These are phyloP conservation scores for Lipomyces mesembrius DNA, from an alignment of 805 yeast genomes.

Conservation along the genomic window DNA sequence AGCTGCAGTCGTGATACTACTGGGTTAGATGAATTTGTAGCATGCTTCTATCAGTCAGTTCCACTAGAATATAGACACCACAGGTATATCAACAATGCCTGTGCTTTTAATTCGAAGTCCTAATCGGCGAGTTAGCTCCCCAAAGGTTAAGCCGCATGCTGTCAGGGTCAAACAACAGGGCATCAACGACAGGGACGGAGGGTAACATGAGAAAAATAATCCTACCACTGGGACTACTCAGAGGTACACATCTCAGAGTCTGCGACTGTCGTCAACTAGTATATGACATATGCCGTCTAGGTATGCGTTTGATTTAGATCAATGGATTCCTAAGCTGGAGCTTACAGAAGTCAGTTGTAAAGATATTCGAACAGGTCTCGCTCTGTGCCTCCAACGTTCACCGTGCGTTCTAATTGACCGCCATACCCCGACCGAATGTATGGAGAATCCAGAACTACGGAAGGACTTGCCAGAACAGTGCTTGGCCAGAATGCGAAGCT, in stretches of 20 bases:
- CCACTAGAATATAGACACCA: background rate
- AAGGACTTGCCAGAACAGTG: conserved; percentile 86
- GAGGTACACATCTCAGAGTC: too few relatives aligned
- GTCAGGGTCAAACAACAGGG: too few relatives aligned
- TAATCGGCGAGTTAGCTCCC: too few relatives aligned
- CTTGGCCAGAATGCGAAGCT: conserved; percentile 79
- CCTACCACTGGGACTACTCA: too few relatives aligned
- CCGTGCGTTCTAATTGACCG: conserved; percentile 94
- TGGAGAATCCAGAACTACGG: conserved; percentile 76
- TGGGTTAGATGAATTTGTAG: background rate
- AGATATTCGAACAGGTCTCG: conserved; percentile 93
- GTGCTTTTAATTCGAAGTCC: too few relatives aligned
- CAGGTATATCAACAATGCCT: background rate
- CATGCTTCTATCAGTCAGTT: background rate
- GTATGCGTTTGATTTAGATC: background rate
- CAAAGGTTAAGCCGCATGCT: too few relatives aligned
- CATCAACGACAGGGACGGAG: too few relatives aligned
- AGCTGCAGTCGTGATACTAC: background rate
- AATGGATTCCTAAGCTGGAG: background rate
- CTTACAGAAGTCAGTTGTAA: conserved; percentile 64
- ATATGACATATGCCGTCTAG: conserved; percentile 25
- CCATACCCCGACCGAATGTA: conserved; percentile 85
- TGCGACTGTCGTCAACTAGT: background rate
- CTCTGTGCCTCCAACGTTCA: conserved; percentile 91
- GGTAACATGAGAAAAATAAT: too few relatives aligned